phyloP scores from a whole-genome alignment of 495 filamentous ascomycete genomes.

The Aspergillus biplanus region DNA sequence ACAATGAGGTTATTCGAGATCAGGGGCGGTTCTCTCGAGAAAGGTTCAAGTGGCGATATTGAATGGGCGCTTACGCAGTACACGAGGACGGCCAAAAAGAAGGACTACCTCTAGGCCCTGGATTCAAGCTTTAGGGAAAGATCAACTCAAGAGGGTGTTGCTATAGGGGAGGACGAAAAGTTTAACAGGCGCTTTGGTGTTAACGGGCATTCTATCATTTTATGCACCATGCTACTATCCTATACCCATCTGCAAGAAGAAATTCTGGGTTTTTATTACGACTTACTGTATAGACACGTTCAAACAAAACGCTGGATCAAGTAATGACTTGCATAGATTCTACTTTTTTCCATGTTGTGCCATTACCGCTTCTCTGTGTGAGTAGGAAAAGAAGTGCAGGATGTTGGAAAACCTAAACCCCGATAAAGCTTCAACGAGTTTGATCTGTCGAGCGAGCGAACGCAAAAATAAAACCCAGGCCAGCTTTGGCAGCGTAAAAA shows the following conservation, averaged over 20 bases:
- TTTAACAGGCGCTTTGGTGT: slow-evolving; percentile 33
- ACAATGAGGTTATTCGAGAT: slow-evolving; percentile 97
- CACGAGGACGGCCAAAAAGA: slow-evolving; percentile 88
- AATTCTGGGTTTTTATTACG: slow-evolving; percentile 1
- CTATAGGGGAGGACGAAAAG: slow-evolving; percentile 22
- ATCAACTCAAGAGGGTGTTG: background rate
- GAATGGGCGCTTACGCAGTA: slow-evolving; percentile 97
- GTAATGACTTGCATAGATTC: background rate
- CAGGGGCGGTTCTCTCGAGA: slow-evolving; percentile 87
- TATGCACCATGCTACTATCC: slow-evolving; percentile 24
- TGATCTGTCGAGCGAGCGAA: too few relatives aligned
- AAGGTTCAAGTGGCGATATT: slow-evolving; percentile 87
- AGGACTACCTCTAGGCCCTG: slow-evolving; percentile 76
- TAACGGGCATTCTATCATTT: slow-evolving; percentile 23
- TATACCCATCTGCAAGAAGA: slow-evolving; percentile 30
- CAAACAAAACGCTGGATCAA: background rate
- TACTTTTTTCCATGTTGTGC: background rate
- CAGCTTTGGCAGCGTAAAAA: too few relatives aligned
- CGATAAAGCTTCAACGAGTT: too few relatives aligned
- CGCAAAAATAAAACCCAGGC: too few relatives aligned
- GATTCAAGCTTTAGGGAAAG: slow-evolving; percentile 3
- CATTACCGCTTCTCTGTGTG: too few relatives aligned
- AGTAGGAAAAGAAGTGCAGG: too few relatives aligned
- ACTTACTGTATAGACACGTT: slow-evolving; percentile 5
- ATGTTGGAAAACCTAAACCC: too few relatives aligned